These are phyloP conservation scores for Prunella vulgaris DNA, from an alignment of 257 asterid genomes.

Conservation along the genomic window DNA sequence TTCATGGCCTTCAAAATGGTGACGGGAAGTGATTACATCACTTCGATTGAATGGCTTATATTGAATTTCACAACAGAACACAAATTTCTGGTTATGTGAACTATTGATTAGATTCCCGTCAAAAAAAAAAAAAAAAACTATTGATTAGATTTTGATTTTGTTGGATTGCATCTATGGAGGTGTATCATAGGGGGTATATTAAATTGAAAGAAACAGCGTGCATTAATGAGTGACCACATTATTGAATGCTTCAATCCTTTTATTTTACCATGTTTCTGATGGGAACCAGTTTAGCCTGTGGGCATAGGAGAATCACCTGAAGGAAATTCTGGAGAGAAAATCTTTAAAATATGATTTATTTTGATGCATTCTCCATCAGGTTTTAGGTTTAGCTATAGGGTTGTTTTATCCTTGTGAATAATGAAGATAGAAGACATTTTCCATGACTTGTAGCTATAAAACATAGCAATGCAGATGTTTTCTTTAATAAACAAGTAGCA, in stretches of 20 bases:
- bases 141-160: neutral
- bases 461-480: neutral
- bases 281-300: neutral
- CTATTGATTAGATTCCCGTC: neutral
- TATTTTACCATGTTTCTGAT: neutral
- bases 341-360: neutral
- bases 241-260: neutral
- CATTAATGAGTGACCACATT: neutral
- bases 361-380: neutral
- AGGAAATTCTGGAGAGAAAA: no score
- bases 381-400: neutral
- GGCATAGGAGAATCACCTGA: neutral
- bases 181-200: neutral
- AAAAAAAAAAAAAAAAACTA: no score
- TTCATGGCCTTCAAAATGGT: neutral
- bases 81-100: neutral
- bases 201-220: neutral
- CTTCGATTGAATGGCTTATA: neutral
- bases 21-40: neutral
- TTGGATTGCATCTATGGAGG: neutral
- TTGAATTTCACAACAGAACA: neutral
- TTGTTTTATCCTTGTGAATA: slow-evolving; percentile 4
- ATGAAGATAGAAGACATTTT: neutral
- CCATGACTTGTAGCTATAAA: neutral
- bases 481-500: neutral